These are phyloP conservation scores for Nephelium lappaceum DNA, from an alignment of 345 rosid genomes.

Conservation along the genomic window DNA sequence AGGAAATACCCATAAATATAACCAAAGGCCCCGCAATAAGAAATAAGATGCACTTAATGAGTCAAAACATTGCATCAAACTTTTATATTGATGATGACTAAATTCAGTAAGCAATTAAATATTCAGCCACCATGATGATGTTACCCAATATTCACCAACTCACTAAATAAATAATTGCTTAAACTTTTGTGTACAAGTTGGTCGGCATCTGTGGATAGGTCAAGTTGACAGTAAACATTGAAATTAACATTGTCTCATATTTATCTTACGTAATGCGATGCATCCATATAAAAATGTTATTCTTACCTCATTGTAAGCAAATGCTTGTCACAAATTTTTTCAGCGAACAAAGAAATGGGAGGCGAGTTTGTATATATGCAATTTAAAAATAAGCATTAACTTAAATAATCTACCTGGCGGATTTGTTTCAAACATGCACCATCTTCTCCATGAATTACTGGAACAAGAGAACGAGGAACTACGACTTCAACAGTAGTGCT, in stretches of 20 bases:
- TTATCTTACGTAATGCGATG: background rate
- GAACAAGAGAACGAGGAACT: conserved; percentile 72
- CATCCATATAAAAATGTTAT: background rate
- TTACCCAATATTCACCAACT: background rate
- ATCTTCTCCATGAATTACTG: conserved; percentile 68
- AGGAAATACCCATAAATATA: background rate
- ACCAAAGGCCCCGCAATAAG: background rate
- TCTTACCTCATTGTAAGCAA: background rate
- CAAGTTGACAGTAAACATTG: background rate
- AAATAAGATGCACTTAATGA: background rate
- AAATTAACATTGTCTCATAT: no score
- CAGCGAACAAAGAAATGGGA: background rate
- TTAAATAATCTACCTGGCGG: conserved; percentile 50
- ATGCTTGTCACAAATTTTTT: background rate
- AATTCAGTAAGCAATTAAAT: background rate
- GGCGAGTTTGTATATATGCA: background rate
- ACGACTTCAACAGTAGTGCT: conserved; percentile 74
- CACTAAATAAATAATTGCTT: background rate
- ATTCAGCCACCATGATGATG: background rate
- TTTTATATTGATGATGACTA: background rate
- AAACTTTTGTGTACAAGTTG: background rate
- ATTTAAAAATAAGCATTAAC: background rate
- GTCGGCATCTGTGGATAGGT: background rate
- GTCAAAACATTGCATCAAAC: background rate
- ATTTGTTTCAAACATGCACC: conserved; percentile 76